Evolutionary conservation across 768 basidiomycete genomes (phyloP).

Genomic region (Nidularia pulvinata): DNA sequence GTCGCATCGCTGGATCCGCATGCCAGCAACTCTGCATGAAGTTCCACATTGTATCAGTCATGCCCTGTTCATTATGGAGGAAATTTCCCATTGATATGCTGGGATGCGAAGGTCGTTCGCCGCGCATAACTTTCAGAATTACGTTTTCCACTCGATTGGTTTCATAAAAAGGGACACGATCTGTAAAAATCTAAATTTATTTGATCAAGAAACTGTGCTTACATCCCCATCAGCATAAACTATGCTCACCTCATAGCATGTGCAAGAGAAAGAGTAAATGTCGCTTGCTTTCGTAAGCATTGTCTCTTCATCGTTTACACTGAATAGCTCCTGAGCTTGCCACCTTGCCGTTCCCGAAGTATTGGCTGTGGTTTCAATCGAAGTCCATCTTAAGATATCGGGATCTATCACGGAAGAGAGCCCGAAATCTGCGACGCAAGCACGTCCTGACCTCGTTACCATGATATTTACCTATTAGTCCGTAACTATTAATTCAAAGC

Average conservation of each 20-base stretch:
- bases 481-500: background rate
- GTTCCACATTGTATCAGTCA: too few relatives aligned
- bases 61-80: too few relatives aligned
- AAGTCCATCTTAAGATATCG: constrained; percentile 8
- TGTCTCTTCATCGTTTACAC: background rate
- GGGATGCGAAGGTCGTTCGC: constrained; percentile 5
- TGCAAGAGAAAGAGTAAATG: background rate
- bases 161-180: constrained; percentile 16
- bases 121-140: constrained; percentile 10
- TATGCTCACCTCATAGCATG: constrained; percentile 1
- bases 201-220: background rate
- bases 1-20: too few relatives aligned
- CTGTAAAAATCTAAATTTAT: constrained; percentile 11
- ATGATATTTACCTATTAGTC: constrained; percentile 12
- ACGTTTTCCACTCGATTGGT: constrained; percentile 11
- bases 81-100: too few relatives aligned
- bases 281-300: background rate
- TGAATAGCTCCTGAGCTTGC: constrained; percentile 1
- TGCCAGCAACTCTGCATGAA: too few relatives aligned
- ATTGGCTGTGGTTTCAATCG: background rate
- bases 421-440: constrained; percentile 17
- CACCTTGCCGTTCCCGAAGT: constrained; percentile 7
- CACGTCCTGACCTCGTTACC: constrained; percentile 10
- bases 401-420: constrained; percentile 11
- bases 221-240: background rate